Evolutionary conservation across 176 grass and related monocot species (phyloP).

Genomic region (Eleusine coracana): DNA sequence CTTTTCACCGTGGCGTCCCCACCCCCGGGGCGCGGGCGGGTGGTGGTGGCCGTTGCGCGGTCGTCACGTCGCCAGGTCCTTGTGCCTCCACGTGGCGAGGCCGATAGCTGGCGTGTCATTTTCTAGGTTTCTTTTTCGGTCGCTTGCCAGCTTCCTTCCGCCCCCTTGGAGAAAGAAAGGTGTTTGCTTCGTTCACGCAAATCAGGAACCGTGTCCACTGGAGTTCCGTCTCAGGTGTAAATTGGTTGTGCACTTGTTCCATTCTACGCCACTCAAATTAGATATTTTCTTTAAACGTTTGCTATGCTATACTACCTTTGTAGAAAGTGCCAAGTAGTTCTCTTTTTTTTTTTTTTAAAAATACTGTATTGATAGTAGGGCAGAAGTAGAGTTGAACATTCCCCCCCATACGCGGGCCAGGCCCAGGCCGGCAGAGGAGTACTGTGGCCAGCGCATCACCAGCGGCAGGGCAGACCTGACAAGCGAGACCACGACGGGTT

Average conservation of each 20-base stretch:
- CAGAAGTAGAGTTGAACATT: neutral
- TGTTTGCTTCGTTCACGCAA: constrained; percentile 18
- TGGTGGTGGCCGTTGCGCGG: constrained; percentile 2
- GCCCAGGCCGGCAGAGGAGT: neutral
- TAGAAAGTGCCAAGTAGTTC: neutral
- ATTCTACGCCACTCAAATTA: neutral
- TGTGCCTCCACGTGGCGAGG: constrained; percentile 2
- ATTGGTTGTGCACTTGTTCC: neutral
- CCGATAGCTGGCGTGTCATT: constrained; percentile 8
- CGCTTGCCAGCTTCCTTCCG: neutral
- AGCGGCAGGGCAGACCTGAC: constrained; percentile 6
- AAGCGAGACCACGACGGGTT: constrained; percentile 14
- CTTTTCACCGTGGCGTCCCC: neutral
- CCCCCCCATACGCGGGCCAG: neutral
- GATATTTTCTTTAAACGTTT: neutral
- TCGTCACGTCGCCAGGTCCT: neutral
- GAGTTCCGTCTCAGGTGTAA: neutral
- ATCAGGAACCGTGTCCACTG: neutral
- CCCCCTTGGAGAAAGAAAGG: neutral
- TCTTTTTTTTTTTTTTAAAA: too few species aligned
- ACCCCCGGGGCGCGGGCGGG: too few species aligned
- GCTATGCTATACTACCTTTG: neutral
- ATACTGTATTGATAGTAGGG: neutral
- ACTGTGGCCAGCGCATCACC: constrained; percentile 3
- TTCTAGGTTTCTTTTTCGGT: constrained; percentile 24